Base-by-base conservation (phyloP, 306 rosid species). In the Quercus agrifolia region DNA sequence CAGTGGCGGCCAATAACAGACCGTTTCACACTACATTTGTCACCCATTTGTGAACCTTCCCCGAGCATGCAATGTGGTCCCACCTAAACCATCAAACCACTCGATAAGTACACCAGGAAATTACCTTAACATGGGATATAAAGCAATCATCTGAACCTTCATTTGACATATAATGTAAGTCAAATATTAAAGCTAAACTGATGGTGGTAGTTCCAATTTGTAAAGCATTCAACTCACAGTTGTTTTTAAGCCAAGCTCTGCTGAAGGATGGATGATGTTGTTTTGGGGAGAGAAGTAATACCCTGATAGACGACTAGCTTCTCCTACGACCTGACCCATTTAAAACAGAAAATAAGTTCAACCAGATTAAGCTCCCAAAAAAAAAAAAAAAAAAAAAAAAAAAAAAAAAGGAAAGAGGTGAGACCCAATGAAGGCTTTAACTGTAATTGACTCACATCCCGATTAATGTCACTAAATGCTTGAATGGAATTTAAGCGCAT, bases 11-110 rank as follows among this genome's bases (percentile, higher is more conserved):
- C 99, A 88, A 95, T 93, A 81, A 93, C 96, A 77, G 99, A 95
- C 57, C 99, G 87, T 79, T 95, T 95, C 20, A 93, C 98, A 33
- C 99, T 95, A 88, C 99, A 95, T 82, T 95, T 95, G 84, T 93
- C 99, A 56, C 98, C 92, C 99, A 95, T 87, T 75, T 91, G 96
- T 19, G 98, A 91, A 77, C 97, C 99, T 95, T 93, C 97, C 71
- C 98, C 99, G n/a, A 95, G 81, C 98, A 95, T 88, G 86, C 99
- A 95, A 79, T 93, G 97, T 64, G 99, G 98, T 79, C 98, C 99
- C n/a, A 95, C 94, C 99, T 95, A 88, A 89, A 52, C 66, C 66
- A 69, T 71, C 68, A 63, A 30, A 70, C 52, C 74, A 41, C 71
- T 71, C n/a, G 15, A 84, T 66, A 80, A 79, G 78, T 70, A 44